Percentiles rank a stretch among this genome's conserved stretches.
These are phyloP conservation scores for Penicillium sp. DNA, from an alignment of 2,329 filamentous ascomycete species.

Conservation along the genomic window DNA sequence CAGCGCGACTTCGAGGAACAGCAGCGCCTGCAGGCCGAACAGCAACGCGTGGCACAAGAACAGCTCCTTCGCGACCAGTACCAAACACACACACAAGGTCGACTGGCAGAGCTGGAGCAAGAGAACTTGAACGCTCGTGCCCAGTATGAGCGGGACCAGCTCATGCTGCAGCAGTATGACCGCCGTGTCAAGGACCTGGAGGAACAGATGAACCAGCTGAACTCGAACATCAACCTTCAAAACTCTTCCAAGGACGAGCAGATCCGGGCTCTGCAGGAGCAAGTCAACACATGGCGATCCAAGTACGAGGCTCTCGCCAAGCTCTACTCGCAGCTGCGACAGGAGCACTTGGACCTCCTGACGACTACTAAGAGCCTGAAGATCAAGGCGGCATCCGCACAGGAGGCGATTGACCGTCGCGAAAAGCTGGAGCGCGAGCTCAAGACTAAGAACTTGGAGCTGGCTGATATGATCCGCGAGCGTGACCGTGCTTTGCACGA, in stretches of 20 bases:
- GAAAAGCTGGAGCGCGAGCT: constrained; percentile 97
- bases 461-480: constrained; percentile 98
- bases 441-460: constrained; percentile 98
- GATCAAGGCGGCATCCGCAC: constrained; percentile 92
- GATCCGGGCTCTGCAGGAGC: constrained; percentile 88
- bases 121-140: constrained; percentile 93
- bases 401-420: constrained; percentile 91
- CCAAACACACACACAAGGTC: constrained; percentile 90
- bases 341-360: constrained; percentile 91
- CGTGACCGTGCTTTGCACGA: constrained; percentile 92
- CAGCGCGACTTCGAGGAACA: constrained; percentile 97
- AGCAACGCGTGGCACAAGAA: constrained; percentile 88
- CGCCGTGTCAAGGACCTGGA: constrained; percentile 92
- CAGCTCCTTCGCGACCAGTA: constrained; percentile 86
- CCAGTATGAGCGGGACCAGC: constrained; percentile 95
- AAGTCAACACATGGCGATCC: constrained; percentile 95
- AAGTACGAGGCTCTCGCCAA: constrained; percentile 98
- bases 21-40: constrained; percentile 82
- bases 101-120: constrained; percentile 91
- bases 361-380: constrained; percentile 97
- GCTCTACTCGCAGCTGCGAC: constrained; percentile 91
- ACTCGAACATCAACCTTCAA: constrained; percentile 82
- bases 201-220: constrained; percentile 80
- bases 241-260: constrained; percentile 91
- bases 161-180: constrained; percentile 97